Evolutionary conservation across 345 rosid species (phyloP).

Genomic region (Ceriops tagal): DNA sequence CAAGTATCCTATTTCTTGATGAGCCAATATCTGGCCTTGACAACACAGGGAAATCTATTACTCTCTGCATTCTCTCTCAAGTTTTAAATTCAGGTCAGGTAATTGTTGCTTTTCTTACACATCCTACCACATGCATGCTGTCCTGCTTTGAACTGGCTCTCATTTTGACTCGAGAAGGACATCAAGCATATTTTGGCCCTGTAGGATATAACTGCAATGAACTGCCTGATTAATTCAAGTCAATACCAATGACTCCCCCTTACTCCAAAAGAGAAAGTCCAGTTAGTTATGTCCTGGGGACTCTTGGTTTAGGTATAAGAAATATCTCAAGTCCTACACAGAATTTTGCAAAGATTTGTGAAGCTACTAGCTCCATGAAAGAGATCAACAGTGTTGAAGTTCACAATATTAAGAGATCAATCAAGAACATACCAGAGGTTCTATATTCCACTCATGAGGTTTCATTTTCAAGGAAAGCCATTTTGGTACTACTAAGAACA

Average conservation of each 20-base stretch:
- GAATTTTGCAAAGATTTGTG: slow-evolving; percentile 28
- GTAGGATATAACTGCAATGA: slow-evolving; percentile 21
- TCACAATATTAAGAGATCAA: slow-evolving; percentile 8
- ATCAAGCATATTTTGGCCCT: slow-evolving; percentile 31
- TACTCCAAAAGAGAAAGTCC: slow-evolving; percentile 26
- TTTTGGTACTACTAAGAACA: slow-evolving; percentile 27
- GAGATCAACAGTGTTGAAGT: slow-evolving; percentile 26
- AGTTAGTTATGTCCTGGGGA: slow-evolving; percentile 29
- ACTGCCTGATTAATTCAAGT: slow-evolving; percentile 27
- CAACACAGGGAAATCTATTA: slow-evolving; percentile 13
- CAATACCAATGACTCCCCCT: slow-evolving; percentile 22
- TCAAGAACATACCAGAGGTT: slow-evolving; percentile 12
- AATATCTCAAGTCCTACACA: slow-evolving; percentile 7
- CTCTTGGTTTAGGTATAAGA: slow-evolving; percentile 27
- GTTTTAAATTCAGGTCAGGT: slow-evolving; percentile 26
- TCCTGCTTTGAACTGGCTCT: slow-evolving; percentile 33
- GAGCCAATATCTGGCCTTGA: slow-evolving; percentile 30
- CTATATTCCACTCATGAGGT: slow-evolving; percentile 17
- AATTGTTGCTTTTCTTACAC: slow-evolving; percentile 22
- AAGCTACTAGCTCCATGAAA: slow-evolving; percentile 21
- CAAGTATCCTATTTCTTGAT: slow-evolving; percentile 36
- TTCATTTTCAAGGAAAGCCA: slow-evolving; percentile 29
- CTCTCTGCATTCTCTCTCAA: slow-evolving; percentile 24
- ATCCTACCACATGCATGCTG: slow-evolving; percentile 18
- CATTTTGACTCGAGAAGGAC: slow-evolving; percentile 27